Conservation (phyloP, 78 protist genomes). For the Acrasis kona region DNA sequence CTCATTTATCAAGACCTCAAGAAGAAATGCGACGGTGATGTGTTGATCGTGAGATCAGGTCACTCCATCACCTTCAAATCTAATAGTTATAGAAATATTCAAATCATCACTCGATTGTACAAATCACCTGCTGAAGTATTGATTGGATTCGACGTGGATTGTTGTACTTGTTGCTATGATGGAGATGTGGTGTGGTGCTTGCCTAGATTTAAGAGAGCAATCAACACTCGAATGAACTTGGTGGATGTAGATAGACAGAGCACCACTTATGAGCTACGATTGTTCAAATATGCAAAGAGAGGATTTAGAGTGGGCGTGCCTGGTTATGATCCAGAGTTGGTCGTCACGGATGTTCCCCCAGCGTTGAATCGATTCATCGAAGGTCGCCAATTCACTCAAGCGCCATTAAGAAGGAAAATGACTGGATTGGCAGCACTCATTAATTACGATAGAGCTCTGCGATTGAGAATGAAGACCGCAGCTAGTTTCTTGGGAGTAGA, state of each 20-base stretch:
- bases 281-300: slow-evolving; percentile 35
- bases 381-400: too few relatives aligned
- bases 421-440: too few relatives aligned
- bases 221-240: background rate
- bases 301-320: slow-evolving; percentile 16
- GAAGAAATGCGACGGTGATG: too few relatives aligned
- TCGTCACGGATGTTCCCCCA: too few relatives aligned
- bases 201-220: slow-evolving; percentile 1
- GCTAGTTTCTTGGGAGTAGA: too few relatives aligned
- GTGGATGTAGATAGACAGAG: slow-evolving; percentile 13
- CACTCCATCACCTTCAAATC: too few relatives aligned
- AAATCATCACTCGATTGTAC: slow-evolving; percentile 12
- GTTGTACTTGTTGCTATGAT: slow-evolving; percentile 1
- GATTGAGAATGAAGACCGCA: too few relatives aligned
- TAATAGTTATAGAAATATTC: slow-evolving; percentile 10
- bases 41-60: too few relatives aligned
- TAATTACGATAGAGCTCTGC: too few relatives aligned
- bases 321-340: slow-evolving; percentile 3
- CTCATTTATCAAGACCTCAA: too few relatives aligned
- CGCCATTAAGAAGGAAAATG: too few relatives aligned
- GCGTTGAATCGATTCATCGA: too few relatives aligned
- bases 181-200: background rate
- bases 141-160: slow-evolving; percentile 23
- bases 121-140: background rate
- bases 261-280: slow-evolving; percentile 5